These are phyloP conservation scores for Gelatoporia subvermispora DNA, from an alignment of 768 basidiomycete species.

Conservation along the genomic window DNA sequence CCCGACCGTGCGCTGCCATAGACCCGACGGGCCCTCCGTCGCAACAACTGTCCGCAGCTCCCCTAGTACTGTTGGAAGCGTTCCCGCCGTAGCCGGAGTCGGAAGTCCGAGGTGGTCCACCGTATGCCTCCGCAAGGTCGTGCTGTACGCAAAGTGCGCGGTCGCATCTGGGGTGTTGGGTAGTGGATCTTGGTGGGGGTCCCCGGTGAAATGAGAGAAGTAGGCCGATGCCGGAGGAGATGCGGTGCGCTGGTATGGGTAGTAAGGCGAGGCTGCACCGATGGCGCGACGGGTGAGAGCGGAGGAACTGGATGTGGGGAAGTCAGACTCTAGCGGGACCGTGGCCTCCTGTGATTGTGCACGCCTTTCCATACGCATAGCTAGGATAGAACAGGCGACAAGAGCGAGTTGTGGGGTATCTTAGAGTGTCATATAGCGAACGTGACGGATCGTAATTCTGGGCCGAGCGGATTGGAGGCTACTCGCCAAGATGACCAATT, in stretches of 20 bases:
- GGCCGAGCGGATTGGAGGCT: no score
- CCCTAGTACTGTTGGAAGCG: conserved; percentile 38
- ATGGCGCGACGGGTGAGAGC: conserved; percentile 10
- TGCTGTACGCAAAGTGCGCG: conserved; percentile 79
- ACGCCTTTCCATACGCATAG: no score
- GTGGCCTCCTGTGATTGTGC: no score
- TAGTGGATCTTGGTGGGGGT: conserved; percentile 45
- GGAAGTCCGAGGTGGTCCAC: conserved; percentile 46
- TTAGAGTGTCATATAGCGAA: no score
- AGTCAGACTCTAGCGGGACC: no score
- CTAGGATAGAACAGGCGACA: no score
- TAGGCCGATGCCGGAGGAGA: conserved; percentile 83
- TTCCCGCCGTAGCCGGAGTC: conserved; percentile 17
- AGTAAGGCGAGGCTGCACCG: conserved; percentile 3
- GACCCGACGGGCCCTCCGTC: conserved; percentile 25
- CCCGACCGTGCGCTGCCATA: conserved; percentile 44
- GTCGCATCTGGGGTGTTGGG: conserved; percentile 56
- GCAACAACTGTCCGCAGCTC: conserved; percentile 21
- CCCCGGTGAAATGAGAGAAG: conserved; percentile 55
- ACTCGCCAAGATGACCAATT: no score
- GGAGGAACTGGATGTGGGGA: conserved; percentile 11
- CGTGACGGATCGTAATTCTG: no score
- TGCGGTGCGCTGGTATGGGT: conserved; percentile 24
- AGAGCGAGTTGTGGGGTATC: no score
- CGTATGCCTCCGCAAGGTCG: conserved; percentile 65